Conservation (phyloP, 352 stramenopile species). For the Phytopythium aichiense region DNA sequence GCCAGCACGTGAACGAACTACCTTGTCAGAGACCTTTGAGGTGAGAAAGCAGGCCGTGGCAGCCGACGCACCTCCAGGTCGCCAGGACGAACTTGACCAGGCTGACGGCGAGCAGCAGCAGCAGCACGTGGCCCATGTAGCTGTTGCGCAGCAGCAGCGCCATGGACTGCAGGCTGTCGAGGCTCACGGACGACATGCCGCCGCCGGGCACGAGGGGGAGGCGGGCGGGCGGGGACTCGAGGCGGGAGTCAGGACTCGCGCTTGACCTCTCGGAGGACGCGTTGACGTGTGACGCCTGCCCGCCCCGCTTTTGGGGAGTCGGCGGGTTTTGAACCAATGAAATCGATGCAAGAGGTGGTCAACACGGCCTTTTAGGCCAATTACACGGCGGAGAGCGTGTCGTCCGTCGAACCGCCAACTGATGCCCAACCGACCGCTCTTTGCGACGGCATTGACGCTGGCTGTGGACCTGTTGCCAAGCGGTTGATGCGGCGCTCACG, state of each 20-base stretch:
- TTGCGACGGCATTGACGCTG: not conserved
- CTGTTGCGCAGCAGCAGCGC: conserved; percentile 53
- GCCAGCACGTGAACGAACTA: not conserved
- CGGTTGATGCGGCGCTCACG: too few species aligned
- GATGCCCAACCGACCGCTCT: not conserved
- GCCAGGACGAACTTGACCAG: conserved; percentile 59
- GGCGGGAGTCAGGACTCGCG: not conserved
- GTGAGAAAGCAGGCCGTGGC: too few species aligned
- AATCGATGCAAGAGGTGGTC: not conserved
- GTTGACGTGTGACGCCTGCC: conserved; percentile 5
- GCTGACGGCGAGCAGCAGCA: conserved; percentile 48
- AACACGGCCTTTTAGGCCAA: not conserved
- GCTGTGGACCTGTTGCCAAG: too few species aligned
- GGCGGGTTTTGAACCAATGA: not conserved
- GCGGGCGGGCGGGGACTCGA: not conserved
- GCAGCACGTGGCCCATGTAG: conserved; percentile 59
- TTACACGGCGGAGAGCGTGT: not conserved
- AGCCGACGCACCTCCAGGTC: conserved; percentile 41
- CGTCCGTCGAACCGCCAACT: not conserved
- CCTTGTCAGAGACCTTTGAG: too few species aligned
- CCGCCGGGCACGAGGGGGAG: not conserved
- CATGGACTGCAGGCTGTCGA: conserved; percentile 61
- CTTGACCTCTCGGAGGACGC: conserved; percentile 5
- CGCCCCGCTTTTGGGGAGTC: not conserved
- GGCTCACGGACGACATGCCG: conserved; percentile 33